A percentile compares a stretch with the other conserved stretches of the same genome.
These are phyloP conservation scores for Sporothrix humicola DNA, from an alignment of 2,329 filamentous ascomycete species.

Conservation along the genomic window DNA sequence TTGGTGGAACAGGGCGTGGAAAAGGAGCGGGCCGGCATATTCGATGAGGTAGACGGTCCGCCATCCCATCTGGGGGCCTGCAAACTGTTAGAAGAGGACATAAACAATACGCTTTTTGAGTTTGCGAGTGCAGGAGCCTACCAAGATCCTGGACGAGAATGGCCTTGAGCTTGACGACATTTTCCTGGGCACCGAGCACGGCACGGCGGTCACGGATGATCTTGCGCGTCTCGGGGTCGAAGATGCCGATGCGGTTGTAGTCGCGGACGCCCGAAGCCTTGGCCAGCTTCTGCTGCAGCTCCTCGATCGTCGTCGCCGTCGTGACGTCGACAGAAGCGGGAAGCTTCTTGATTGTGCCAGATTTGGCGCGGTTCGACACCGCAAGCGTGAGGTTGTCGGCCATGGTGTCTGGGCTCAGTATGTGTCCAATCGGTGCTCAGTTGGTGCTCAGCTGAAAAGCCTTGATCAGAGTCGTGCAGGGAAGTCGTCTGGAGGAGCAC, in stretches of 20 bases:
- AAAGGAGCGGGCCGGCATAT: conserved; percentile 88
- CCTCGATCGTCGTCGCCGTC: conserved; percentile 61
- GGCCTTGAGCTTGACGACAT: conserved; percentile 57
- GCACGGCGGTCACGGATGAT: conserved; percentile 67
- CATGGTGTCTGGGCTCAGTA: conserved; percentile 30
- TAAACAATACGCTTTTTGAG: too few species aligned
- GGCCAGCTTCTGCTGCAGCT: conserved; percentile 63
- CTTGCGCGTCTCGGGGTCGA: conserved; percentile 65
- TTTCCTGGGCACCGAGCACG: conserved; percentile 54
- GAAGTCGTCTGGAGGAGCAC: neutral
- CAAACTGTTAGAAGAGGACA: neutral
- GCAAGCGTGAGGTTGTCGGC: conserved; percentile 46
- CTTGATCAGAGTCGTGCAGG: neutral
- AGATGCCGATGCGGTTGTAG: conserved; percentile 67
- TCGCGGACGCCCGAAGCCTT: conserved; percentile 58
- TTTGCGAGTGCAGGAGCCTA: too few species aligned
- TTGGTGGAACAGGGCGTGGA: conserved; percentile 77
- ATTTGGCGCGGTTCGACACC: conserved; percentile 55
- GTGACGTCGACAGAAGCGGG: conserved; percentile 57
- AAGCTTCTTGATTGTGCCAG: conserved; percentile 60
- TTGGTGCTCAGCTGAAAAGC: too few species aligned
- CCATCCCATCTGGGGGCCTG: conserved; percentile 90
- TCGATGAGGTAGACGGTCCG: conserved; percentile 93
- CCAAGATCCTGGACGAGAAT: conserved; percentile 93
- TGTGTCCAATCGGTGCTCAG: too few species aligned